Evolutionary conservation across 208 protist genomes (phyloP), one percentile per base, ranked within the genome.

Genomic region (Entamoeba histolytica): DNA sequence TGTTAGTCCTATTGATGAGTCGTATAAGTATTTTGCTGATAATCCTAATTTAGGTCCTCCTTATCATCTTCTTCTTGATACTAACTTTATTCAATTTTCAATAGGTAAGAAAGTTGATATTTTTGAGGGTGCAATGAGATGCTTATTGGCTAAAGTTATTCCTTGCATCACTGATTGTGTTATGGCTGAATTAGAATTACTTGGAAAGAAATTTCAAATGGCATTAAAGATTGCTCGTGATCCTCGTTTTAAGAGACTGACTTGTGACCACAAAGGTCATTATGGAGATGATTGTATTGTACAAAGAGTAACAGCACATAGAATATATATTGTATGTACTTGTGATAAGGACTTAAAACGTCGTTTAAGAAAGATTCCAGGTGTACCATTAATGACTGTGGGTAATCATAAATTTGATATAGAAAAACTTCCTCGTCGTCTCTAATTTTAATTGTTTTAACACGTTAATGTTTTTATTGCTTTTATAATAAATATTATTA

Each of bases 271-370:
- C 39, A 92, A 31, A 15, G 93, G 93, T 14, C 92, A 50, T 55
- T 95, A 95, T 91, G 94, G 51, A 28, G 94, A 95, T 95, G 94
- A 95, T 50, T 95, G 94, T 93, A 69, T 95, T 23, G n/a, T 35
- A 10, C 5, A 55, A 7, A 3, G 91, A 39, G 94, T 95, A 10
- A 49, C 28, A 12, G 4, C 28, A 39, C 57, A 91, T 69, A 49
- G n/a, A 49, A 52, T 91, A n/a, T 94, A 94, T 39, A 94, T 94
- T 47, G 92, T 94, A 28, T 92, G 47, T 31, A 95, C 94, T 69
- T 57, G 44, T 61, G 94, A 95, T 95, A 69, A 69, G 4, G 94
- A 95, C 49, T 28, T 95, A 2, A 94, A 94, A 49, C n/a, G 92
- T 78, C 19, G 94, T 19, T 49, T 94, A 31, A 19, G 94, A 28